phyloP scores from a whole-genome alignment of 2,329 filamentous ascomycete genomes.

The Calonectria montana region DNA sequence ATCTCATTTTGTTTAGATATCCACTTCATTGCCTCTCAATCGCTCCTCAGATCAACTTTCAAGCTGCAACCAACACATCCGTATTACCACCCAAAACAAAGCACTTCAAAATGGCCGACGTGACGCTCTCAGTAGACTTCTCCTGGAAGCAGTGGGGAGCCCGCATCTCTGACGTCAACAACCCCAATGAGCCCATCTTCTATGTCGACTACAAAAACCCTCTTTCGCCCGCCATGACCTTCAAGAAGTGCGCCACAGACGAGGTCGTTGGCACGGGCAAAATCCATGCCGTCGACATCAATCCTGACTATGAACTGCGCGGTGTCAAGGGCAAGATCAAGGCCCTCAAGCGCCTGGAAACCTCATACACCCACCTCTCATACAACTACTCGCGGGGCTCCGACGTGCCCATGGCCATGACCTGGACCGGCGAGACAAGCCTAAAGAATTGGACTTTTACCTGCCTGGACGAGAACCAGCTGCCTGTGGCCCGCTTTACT shows the following conservation, averaged over 20 bases:
- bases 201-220: constrained; percentile 27
- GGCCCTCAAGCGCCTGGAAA: constrained; percentile 31
- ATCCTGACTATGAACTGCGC: constrained; percentile 35
- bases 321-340: constrained; percentile 36
- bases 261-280: constrained; percentile 27
- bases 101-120: not conserved
- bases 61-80: not conserved
- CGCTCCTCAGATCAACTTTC: not conserved
- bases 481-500: constrained; percentile 36
- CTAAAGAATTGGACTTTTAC: constrained; percentile 40
- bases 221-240: constrained; percentile 23
- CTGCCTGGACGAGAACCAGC: constrained; percentile 32
- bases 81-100: too few relatives aligned
- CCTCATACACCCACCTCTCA: constrained; percentile 37
- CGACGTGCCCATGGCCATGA: constrained; percentile 30
- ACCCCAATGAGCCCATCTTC: constrained; percentile 25
- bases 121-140: constrained; percentile 28
- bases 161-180: constrained; percentile 20
- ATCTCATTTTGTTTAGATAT: not conserved
- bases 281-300: constrained; percentile 33
- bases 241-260: constrained; percentile 16
- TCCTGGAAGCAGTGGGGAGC: constrained; percentile 32
- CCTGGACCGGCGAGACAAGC: constrained; percentile 26
- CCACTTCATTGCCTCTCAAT: not conserved
- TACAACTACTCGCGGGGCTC: constrained; percentile 28